These are phyloP conservation scores for Coemansia sp. DNA, from an alignment of 192 early-diverging fungal genomes.

Conservation along the genomic window DNA sequence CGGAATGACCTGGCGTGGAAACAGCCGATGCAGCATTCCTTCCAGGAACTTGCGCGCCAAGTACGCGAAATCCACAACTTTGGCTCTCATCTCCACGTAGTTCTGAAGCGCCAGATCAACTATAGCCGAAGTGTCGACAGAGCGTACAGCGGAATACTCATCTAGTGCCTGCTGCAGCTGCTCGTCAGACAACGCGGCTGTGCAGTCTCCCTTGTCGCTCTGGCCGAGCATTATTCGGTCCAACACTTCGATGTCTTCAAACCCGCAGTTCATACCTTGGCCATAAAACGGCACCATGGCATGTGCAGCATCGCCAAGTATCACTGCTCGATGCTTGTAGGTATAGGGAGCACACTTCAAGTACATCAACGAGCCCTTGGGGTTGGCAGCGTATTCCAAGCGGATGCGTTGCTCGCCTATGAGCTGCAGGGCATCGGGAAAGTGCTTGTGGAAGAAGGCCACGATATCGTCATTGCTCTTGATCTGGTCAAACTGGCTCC, in stretches of 20 bases:
- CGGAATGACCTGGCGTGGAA: conserved; percentile 76
- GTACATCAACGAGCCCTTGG: conserved; percentile 78
- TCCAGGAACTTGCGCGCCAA: conserved; percentile 79
- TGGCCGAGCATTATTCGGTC: conserved; percentile 58
- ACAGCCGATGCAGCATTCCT: conserved; percentile 64
- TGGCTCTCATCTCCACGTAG: conserved; percentile 90
- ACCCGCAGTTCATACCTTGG: conserved; percentile 98
- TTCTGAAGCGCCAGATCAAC: conserved; percentile 93
- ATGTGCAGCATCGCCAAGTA: conserved; percentile 95
- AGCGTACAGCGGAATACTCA: conserved; percentile 67
- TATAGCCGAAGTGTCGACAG: conserved; percentile 79
- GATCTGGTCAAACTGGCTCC: conserved; percentile 72
- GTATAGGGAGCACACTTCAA: conserved; percentile 87
- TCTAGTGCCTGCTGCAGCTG: conserved; percentile 63
- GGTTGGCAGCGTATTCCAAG: conserved; percentile 78
- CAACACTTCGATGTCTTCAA: conserved; percentile 83
- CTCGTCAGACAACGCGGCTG: conserved; percentile 33
- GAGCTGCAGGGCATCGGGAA: conserved; percentile 71
- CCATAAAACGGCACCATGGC: conserved; percentile 99
- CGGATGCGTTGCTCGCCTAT: conserved; percentile 73
- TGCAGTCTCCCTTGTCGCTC: conserved; percentile 24
- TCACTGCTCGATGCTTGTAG: conserved; percentile 69
- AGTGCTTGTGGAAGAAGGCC: conserved; percentile 71
- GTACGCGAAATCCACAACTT: conserved; percentile 72
- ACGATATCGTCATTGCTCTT: conserved; percentile 61